Conservation (phyloP, 768 basidiomycete genomes). For the Calocybe cyanea region DNA sequence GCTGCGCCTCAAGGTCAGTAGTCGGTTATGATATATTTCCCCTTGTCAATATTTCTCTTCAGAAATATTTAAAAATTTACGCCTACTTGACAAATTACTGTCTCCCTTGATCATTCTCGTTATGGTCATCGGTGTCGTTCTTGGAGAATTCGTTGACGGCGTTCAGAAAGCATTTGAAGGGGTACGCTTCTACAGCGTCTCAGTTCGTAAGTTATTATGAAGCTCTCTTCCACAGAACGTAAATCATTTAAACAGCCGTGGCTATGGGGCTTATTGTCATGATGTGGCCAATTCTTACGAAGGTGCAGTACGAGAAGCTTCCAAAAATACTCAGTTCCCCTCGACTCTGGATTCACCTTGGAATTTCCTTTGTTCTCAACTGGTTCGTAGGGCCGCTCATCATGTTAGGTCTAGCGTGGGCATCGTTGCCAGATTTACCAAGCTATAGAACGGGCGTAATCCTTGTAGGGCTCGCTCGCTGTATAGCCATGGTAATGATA, state of each 20-base stretch:
- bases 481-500: constrained; percentile 75
- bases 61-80: constrained; percentile 4
- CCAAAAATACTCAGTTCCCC: constrained; percentile 49
- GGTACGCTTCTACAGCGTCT: constrained; percentile 62
- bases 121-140: constrained; percentile 77
- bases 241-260: constrained; percentile 59
- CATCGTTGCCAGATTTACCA: constrained; percentile 75
- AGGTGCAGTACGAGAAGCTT: too few species aligned
- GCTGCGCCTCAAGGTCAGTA: too few species aligned
- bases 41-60: too few species aligned
- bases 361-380: constrained; percentile 65
- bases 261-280: constrained; percentile 79
- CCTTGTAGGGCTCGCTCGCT: constrained; percentile 74
- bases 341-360: constrained; percentile 64
- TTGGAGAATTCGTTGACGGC: constrained; percentile 62
- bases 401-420: constrained; percentile 87
- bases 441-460: constrained; percentile 77
- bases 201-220: constrained; percentile 55
- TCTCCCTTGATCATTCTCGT: constrained; percentile 54
- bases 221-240: too few species aligned
- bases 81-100: constrained; percentile 1
- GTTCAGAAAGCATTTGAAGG: constrained; percentile 63
- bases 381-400: constrained; percentile 80
- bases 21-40: too few species aligned
- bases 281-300: constrained; percentile 83